Conservation (phyloP, 164 flowering plant genomes). For the Annona squamosa region DNA sequence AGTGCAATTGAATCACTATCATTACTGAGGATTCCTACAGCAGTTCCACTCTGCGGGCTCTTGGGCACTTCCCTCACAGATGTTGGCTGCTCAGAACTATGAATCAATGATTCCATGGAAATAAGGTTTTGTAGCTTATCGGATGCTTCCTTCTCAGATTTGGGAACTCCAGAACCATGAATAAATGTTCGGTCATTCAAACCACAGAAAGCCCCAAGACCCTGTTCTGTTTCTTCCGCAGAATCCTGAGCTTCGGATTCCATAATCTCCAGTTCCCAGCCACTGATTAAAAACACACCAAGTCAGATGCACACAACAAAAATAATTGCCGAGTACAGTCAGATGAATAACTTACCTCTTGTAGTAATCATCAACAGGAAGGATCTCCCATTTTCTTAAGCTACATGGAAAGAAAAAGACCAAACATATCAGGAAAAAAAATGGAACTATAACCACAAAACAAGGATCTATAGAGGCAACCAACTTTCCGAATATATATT, state of each 20-base stretch:
- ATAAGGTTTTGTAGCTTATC: slow-evolving; percentile 10
- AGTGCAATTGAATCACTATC: slow-evolving; percentile 16
- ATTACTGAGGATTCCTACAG: not conserved
- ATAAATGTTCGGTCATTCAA: slow-evolving; percentile 14
- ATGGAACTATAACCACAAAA: not conserved
- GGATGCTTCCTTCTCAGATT: slow-evolving; percentile 17
- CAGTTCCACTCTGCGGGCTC: slow-evolving; percentile 10
- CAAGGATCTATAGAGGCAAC: not conserved
- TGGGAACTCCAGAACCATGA: slow-evolving; percentile 14
- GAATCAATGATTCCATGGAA: not conserved
- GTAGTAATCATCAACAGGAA: slow-evolving; percentile 63
- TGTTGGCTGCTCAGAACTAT: slow-evolving; percentile 16
- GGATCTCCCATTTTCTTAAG: slow-evolving; percentile 74
- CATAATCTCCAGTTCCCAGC: slow-evolving; percentile 75
- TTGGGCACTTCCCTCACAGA: slow-evolving; percentile 18
- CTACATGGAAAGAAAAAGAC: slow-evolving; percentile 36
- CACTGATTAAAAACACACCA: slow-evolving; percentile 35
- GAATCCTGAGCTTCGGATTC: slow-evolving; percentile 91
- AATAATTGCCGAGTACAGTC: not conserved
- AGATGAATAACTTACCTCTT: slow-evolving; percentile 48
- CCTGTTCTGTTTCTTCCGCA: slow-evolving; percentile 60
- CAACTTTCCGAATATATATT: not conserved
- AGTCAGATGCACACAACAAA: not conserved
- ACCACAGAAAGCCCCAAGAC: slow-evolving; percentile 22
- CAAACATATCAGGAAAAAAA: not conserved